Evolutionary conservation across 2,329 filamentous ascomycete species (phyloP), one percentile per base, ranked within the genome.

Genomic region (Pleoardoris graminearum): DNA sequence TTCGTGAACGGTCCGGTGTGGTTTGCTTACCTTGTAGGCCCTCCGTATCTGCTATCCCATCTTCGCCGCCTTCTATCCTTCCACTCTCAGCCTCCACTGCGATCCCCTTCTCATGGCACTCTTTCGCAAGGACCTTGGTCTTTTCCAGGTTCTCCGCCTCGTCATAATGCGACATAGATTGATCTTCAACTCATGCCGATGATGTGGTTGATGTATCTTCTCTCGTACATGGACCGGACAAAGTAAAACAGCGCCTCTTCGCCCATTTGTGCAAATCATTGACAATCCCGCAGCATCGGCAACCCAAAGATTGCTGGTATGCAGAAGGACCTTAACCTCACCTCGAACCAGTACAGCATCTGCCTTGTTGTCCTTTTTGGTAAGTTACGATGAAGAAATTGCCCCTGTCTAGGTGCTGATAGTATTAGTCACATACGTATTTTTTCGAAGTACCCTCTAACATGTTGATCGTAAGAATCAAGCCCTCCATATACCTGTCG

Each of bases 81-180:
- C 86, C 86, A 0, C 86, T 86, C 65, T 90, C 86, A 0, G 86
- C 86, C 65, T 89, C 87, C 0, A 85, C 85, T 3, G 84, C 82
- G 54, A 89, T 88, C 1, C 84, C 84, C 21, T 80, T 76, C 48
- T 74, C 81, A 64, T 88, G 82, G 62, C 86, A 87, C 60, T 85
- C 83, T 23, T 73, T 75, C 0, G 84, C 83, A 41, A 89, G 71
- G 51, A 85, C 80, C 44, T 76, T 76, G 12, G 86, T 89, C 63
- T 82, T 79, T 6, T 78, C 76, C 23, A 90, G 74, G 62, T 90
- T 90, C 72, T 89, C 85, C 57, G 86, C 85, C 70, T 88, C 85
- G 60, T 88, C 85, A 61, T 87, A 84, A 68, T 89, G 86, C 50
- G 80, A 84, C 86, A 90, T 90, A 79, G 68, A 77, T 79, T 74